Evolutionary conservation across 257 asterid genomes (phyloP), one percentile per base, ranked within the genome.

Genomic region (Gardenia jasminoides): DNA sequence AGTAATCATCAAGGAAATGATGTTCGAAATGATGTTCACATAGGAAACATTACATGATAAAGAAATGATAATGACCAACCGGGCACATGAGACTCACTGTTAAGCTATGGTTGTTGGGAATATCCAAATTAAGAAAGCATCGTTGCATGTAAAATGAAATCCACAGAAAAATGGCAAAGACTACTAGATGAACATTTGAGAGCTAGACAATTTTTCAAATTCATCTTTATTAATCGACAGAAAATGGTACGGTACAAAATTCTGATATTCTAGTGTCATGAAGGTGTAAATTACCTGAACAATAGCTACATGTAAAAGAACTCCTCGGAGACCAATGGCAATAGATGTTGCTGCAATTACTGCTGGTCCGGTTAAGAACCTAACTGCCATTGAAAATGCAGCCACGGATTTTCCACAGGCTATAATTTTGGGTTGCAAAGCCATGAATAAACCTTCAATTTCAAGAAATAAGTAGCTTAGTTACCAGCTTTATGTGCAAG

Each of bases 351-450:
- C 97, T 56, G 98, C 97, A 79, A 92, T 94, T 22, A 94, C 98
- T 41, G 98, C 98, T 0, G 98, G 98, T 9, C 98, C 98, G 1
- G 97, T 92, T 76, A 94, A 77, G 90, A 94, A 94, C 87, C 98
- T 89, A 36, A 94, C 97, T 12, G 93, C 97, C 97, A 94, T 94
- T 28, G 98, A 90, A 73, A 89, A 94, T 66, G 98, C 80, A 22
- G 98, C 98, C 59, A 94, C 97, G 0, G 97, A 88, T 24, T 91
- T 92, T 59, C 98, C 98, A 78, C 97, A 90, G 26, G 97, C 90
- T 84, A 94, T 90, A 80, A 94, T 85, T 87, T 90, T 94, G 67
- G 98, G 98, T 78, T 94, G 98, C 90, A 94, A 84, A 16, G 98
- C 98, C 98, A 94, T 94, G 88, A 94, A 94, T 72, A 94, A 78